Conservation (phyloP, 352 stramenopile species). For the Pythium apleroticum region DNA sequence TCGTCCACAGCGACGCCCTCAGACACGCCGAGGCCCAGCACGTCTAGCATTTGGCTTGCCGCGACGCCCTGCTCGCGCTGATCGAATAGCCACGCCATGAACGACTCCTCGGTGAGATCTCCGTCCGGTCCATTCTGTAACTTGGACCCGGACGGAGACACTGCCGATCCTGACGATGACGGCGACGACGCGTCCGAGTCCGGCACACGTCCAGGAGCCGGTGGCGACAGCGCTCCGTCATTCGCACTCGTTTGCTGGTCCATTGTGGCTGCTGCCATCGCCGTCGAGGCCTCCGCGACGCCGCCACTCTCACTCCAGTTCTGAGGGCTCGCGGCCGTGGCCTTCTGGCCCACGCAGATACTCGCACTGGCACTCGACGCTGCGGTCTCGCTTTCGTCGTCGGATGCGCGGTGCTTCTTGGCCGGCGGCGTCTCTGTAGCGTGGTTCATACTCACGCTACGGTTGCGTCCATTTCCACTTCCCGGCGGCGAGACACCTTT, state of each 20-base stretch:
- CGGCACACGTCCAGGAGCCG: not conserved
- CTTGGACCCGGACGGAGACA: constrained; percentile 18
- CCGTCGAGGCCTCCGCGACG: constrained; percentile 13
- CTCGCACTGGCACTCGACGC: constrained; percentile 3
- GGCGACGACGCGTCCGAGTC: constrained; percentile 8
- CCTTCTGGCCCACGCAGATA: constrained; percentile 14
- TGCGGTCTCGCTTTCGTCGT: constrained; percentile 60
- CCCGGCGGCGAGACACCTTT: constrained; percentile 14
- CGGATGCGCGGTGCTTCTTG: constrained; percentile 80
- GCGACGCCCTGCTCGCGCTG: constrained; percentile 68
- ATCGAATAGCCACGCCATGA: constrained; percentile 75
- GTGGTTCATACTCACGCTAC: constrained; percentile 75
- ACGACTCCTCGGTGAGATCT: constrained; percentile 73
- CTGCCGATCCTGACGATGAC: constrained; percentile 1
- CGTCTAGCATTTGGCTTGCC: constrained; percentile 74
- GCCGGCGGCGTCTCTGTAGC: constrained; percentile 42
- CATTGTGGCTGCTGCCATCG: constrained; percentile 23
- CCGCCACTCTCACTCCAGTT: constrained; percentile 20
- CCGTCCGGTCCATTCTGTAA: constrained; percentile 25
- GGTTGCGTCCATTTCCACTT: constrained; percentile 36
- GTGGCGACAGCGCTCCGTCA: not conserved
- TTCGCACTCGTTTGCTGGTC: constrained; percentile 12
- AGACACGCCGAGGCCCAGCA: constrained; percentile 74
- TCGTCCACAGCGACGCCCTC: constrained; percentile 76
- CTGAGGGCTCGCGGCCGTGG: constrained; percentile 13